A percentile compares a stretch with the other conserved stretches of the same genome.
phyloP scores from a whole-genome alignment of 1,284 basidiomycete genomes.

The Moesziomyces sp. region DNA sequence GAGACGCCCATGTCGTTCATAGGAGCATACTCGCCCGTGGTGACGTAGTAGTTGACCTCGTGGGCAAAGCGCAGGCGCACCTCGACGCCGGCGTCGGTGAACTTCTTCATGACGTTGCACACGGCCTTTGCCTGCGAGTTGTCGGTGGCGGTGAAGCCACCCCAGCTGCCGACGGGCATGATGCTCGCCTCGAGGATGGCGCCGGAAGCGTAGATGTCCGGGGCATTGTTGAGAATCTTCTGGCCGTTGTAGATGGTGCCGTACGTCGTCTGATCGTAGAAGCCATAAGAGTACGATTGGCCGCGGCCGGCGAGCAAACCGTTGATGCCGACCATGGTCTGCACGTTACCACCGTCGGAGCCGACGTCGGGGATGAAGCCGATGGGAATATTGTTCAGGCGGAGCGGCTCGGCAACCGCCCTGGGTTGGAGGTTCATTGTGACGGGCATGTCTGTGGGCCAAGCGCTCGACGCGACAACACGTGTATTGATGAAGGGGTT shows the following conservation, averaged over 20 bases:
- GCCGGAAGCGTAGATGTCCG: constrained; percentile 64
- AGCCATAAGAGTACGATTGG: constrained; percentile 48
- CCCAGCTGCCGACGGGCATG: constrained; percentile 56
- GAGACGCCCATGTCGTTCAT: constrained; percentile 46
- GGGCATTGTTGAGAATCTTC: constrained; percentile 62
- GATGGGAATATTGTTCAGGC: constrained; percentile 40
- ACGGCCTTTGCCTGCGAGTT: constrained; percentile 65
- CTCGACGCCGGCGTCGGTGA: constrained; percentile 68
- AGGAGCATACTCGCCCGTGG: constrained; percentile 33
- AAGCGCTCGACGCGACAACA: neutral
- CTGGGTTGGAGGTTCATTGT: constrained; percentile 18
- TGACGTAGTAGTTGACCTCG: constrained; percentile 58
- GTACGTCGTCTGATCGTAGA: constrained; percentile 67
- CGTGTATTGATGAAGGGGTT: neutral
- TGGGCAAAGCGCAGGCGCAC: constrained; percentile 68
- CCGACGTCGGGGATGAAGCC: constrained; percentile 62
- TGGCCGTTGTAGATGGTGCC: constrained; percentile 65
- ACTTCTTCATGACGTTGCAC: constrained; percentile 67
- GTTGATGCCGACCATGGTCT: constrained; percentile 51
- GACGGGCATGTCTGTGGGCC: constrained; percentile 25
- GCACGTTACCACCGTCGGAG: constrained; percentile 49
- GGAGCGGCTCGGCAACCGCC: constrained; percentile 28
- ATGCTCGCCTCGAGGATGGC: constrained; percentile 67
- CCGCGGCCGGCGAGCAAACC: constrained; percentile 28
- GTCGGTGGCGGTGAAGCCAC: constrained; percentile 53